A percentile compares a stretch with the other conserved stretches of the same genome.
These are phyloP conservation scores for Candida methanosorbosa DNA, from an alignment of 805 yeast genomes.

Conservation along the genomic window DNA sequence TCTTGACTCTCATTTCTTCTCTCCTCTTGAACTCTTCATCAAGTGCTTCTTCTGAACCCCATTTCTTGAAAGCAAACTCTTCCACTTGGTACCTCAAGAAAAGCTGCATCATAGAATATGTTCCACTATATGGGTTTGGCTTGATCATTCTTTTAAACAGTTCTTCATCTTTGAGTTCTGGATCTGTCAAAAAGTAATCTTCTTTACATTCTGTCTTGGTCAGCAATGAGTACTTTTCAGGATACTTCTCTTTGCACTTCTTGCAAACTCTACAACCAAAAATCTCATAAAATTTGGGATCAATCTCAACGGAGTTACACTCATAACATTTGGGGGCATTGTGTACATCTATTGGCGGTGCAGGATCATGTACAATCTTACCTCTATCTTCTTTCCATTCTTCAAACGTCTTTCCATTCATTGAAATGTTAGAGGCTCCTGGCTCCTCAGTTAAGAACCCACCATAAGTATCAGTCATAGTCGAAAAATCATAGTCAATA, in stretches of 20 bases:
- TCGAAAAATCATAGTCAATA: constrained; percentile 80
- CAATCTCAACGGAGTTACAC: constrained; percentile 75
- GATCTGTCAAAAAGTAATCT: constrained; percentile 89
- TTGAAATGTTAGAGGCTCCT: constrained; percentile 10
- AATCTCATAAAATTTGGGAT: constrained; percentile 57
- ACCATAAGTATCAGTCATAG: constrained; percentile 83
- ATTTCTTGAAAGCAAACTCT: constrained; percentile 82
- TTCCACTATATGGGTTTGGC: constrained; percentile 88
- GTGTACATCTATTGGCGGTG: constrained; percentile 66
- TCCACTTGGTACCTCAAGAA: constrained; percentile 90
- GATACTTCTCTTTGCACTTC: constrained; percentile 58
- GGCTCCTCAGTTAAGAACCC: constrained; percentile 57
- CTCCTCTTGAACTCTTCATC: constrained; percentile 91
- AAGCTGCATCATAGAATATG: constrained; percentile 87
- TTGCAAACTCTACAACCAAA: constrained; percentile 75
- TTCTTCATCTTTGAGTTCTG: constrained; percentile 68
- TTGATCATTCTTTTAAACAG: constrained; percentile 74
- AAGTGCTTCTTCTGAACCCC: constrained; percentile 82
- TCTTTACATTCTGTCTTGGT: constrained; percentile 94
- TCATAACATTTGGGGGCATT: constrained; percentile 79
- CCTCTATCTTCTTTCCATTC: constrained; percentile 44
- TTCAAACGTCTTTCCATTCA: constrained; percentile 33
- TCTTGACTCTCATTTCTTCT: constrained; percentile 57
- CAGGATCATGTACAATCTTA: constrained; percentile 39
- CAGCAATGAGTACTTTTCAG: constrained; percentile 82